Conservation (phyloP, 2,329 filamentous ascomycete genomes). For the Geosmithia putterillii region DNA sequence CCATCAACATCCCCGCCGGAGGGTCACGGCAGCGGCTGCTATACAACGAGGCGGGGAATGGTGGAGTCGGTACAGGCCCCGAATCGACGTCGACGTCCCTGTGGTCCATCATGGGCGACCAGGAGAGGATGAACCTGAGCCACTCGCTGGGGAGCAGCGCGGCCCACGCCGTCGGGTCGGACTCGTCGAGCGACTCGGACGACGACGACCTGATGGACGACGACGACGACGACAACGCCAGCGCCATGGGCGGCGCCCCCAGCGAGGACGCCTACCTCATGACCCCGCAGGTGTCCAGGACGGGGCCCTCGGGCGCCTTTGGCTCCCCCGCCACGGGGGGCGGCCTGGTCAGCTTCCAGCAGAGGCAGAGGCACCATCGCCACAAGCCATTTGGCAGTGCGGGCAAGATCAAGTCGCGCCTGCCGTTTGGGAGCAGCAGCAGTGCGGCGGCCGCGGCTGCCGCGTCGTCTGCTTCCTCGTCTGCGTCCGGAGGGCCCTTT, state of each 20-base stretch:
- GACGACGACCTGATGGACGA: constrained; percentile 62
- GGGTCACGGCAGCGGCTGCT: constrained; percentile 38
- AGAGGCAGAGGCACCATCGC: constrained; percentile 51
- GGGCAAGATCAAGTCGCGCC: constrained; percentile 41
- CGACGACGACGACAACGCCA: constrained; percentile 62
- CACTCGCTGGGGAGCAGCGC: constrained; percentile 65
- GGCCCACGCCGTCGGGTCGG: constrained; percentile 57
- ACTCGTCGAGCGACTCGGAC: constrained; percentile 63
- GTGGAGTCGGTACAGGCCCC: constrained; percentile 17
- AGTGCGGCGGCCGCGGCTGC: too few relatives aligned
- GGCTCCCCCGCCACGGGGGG: constrained; percentile 60
- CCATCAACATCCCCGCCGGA: constrained; percentile 49
- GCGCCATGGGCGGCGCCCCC: too few relatives aligned
- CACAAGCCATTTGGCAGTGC: constrained; percentile 45
- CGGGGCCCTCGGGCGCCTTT: constrained; percentile 33
- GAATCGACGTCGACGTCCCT: constrained; percentile 59
- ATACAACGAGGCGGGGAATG: constrained; percentile 8
- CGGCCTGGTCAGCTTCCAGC: constrained; percentile 72
- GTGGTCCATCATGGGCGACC: constrained; percentile 59
- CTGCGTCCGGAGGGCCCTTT: too few relatives aligned
- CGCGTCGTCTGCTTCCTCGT: too few relatives aligned
- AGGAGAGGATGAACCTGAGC: constrained; percentile 60
- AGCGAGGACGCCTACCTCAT: constrained; percentile 71
- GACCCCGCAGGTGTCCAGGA: constrained; percentile 66
- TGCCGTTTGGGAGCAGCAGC: constrained; percentile 23